Base-by-base conservation (phyloP, 371 early-diverging fungal genomes). In the Zychaea mexicana region DNA sequence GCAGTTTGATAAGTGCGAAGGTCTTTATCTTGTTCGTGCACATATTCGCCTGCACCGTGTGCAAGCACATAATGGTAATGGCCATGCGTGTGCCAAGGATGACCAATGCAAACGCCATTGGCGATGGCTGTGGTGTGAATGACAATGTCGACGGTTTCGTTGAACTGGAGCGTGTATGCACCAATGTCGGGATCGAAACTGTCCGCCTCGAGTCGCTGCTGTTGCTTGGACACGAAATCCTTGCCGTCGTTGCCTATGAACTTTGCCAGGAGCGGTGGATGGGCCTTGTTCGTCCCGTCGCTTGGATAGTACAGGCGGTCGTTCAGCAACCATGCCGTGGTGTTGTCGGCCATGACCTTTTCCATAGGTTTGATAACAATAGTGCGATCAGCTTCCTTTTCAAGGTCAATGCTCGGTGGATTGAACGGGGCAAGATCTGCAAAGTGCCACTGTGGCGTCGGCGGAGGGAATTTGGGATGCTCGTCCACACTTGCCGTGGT, bases 11-110 rank as follows among this genome's bases (percentile, higher is more conserved):
- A 52, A 28, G 69, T 76, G 33, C 65, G 63, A 6, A 56, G 58
- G 31, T 70, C 24, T 2, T 66, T 74, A 61, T 79, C 72, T 26
- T 61, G 52, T 47, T 66, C 65, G 32, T 72, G 69, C 26, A 32
- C 56, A 21, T 80, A 80, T 54, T 77, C 70, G 17, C 81, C 81
- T 53, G 60, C n/a, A 19, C 81, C 81, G 28, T 67, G 31, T 5
- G 81, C 77, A 12, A 80, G 62, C 46, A 68, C 71, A 61, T 69
- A 72, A 49, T 80, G 81, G 17, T 71, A 73, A 27, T 76, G 74
- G 3, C 81, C 81, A 47, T 80, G 81, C 1, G 74, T 77, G 45
- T 80, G 81, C 76, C 76, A 80, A 7, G 78, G 81, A 62, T 80
- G 81, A 33, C 69, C 71, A 15, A 74, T 64, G 27, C 81, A 80